Percentiles rank a stretch among this genome's conserved stretches.
These are phyloP conservation scores for Ilex paraguariensis DNA, from an alignment of 305 asterid genomes.

Conservation along the genomic window DNA sequence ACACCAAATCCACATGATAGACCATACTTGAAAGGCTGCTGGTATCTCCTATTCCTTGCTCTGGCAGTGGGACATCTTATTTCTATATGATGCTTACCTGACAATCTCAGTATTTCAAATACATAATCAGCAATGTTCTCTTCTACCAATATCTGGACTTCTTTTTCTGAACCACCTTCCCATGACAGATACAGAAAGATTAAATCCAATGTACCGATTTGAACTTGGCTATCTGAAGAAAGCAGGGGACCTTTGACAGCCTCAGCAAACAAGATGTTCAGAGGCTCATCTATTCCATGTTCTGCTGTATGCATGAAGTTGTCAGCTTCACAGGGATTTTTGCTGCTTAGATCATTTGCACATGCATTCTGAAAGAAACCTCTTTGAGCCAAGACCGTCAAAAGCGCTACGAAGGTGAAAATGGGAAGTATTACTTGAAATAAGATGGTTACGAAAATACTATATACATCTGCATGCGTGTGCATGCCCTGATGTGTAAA, in stretches of 20 bases:
- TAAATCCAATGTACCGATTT: conserved; percentile 71
- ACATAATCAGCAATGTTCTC: conserved; percentile 84
- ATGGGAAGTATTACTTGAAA: conserved; percentile 10
- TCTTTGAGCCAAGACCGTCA: conserved; percentile 79
- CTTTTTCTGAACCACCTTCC: conserved; percentile 44
- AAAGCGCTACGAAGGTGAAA: conserved; percentile 54
- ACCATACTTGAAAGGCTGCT: too few relatives aligned
- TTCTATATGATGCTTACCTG: conserved; percentile 44
- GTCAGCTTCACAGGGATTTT: conserved; percentile 42
- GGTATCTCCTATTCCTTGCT: too few relatives aligned
- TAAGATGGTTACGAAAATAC: conserved; percentile 11
- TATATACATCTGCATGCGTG: conserved; percentile 15
- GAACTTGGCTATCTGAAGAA: conserved; percentile 89
- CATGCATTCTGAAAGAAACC: conserved; percentile 59
- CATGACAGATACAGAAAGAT: conserved; percentile 53
- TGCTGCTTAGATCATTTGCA: conserved; percentile 32
- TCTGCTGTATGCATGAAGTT: conserved; percentile 53
- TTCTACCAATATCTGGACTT: conserved; percentile 55
- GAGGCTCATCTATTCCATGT: conserved; percentile 33
- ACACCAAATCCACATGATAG: too few relatives aligned
- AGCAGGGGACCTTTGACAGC: conserved; percentile 92
- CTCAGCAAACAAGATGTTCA: conserved; percentile 84
- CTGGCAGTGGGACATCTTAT: background rate
- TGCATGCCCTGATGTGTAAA: conserved; percentile 4
- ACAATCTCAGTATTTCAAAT: conserved; percentile 84